These are phyloP conservation scores for Eucommia ulmoides DNA, from an alignment of 257 asterid genomes.

Conservation along the genomic window DNA sequence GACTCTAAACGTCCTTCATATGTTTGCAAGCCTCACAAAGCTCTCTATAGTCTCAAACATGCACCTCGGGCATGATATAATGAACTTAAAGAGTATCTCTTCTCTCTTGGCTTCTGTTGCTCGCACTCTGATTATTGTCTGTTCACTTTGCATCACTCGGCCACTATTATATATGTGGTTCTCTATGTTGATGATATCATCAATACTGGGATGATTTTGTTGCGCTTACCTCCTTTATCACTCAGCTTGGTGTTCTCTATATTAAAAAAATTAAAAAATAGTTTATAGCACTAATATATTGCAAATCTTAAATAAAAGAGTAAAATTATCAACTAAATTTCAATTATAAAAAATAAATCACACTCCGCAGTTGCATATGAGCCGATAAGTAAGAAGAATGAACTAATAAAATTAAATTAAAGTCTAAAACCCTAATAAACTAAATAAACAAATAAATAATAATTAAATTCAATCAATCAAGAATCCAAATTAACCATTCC, in stretches of 20 bases:
- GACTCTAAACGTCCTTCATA: neutral
- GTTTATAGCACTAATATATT: too few species aligned
- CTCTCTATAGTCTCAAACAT: conserved; percentile 1
- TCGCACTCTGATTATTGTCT: neutral
- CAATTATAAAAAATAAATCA: too few species aligned
- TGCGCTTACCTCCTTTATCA: neutral
- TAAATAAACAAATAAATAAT: too few species aligned
- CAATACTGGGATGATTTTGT: neutral
- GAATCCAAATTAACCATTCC: too few species aligned
- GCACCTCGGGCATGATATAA: conserved; percentile 4
- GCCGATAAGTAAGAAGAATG: too few species aligned
- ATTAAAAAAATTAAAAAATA: too few species aligned
- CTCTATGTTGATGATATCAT: conserved; percentile 3
- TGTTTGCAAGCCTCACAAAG: neutral
- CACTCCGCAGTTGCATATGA: too few species aligned
- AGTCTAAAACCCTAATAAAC: too few species aligned
- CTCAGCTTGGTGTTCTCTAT: neutral
- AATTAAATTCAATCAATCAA: too few species aligned
- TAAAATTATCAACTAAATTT: too few species aligned
- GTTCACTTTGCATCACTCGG: neutral
- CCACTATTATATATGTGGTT: neutral
- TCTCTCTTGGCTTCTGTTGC: neutral
- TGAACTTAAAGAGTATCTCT: neutral
- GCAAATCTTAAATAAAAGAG: too few species aligned
- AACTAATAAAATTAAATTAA: too few species aligned